Conservation (phyloP, 768 basidiomycete species). For the Russula sp. region DNA sequence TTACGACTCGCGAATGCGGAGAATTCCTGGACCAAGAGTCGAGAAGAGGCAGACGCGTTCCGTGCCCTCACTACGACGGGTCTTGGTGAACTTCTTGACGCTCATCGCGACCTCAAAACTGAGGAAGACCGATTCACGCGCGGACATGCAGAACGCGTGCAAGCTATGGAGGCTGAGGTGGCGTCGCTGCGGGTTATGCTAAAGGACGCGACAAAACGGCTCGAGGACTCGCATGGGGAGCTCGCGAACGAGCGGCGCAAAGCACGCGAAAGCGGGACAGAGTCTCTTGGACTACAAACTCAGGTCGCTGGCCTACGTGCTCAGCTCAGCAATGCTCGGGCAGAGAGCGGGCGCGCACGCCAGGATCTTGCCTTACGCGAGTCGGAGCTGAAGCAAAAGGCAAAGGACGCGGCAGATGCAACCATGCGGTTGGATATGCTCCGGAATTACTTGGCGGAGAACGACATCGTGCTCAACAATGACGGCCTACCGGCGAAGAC, state of each 20-base stretch:
- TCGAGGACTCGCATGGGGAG: slow-evolving; percentile 65
- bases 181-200: slow-evolving; percentile 75
- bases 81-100: slow-evolving; percentile 83
- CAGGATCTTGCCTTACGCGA: slow-evolving; percentile 71
- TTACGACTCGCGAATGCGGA: slow-evolving; percentile 74
- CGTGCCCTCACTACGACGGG: slow-evolving; percentile 81
- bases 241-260: slow-evolving; percentile 66
- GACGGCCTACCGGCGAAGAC: slow-evolving; percentile 55
- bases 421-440: slow-evolving; percentile 74
- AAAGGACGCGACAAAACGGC: slow-evolving; percentile 67
- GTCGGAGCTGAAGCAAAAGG: slow-evolving; percentile 55
- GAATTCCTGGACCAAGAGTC: slow-evolving; percentile 87
- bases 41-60: slow-evolving; percentile 90
- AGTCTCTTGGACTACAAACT: slow-evolving; percentile 60
- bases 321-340: slow-evolving; percentile 64
- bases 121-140: slow-evolving; percentile 77
- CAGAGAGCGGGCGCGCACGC: slow-evolving; percentile 66
- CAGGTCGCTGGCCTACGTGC: slow-evolving; percentile 73
- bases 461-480: slow-evolving; percentile 77
- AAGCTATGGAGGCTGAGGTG: slow-evolving; percentile 75
- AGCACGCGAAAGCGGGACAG: slow-evolving; percentile 59
- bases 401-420: slow-evolving; percentile 64
- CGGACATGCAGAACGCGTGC: slow-evolving; percentile 78
- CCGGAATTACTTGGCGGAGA: slow-evolving; percentile 83
- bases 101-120: slow-evolving; percentile 78